Evolutionary conservation across 768 basidiomycete species (phyloP).

Genomic region (Naematelia encephala): DNA sequence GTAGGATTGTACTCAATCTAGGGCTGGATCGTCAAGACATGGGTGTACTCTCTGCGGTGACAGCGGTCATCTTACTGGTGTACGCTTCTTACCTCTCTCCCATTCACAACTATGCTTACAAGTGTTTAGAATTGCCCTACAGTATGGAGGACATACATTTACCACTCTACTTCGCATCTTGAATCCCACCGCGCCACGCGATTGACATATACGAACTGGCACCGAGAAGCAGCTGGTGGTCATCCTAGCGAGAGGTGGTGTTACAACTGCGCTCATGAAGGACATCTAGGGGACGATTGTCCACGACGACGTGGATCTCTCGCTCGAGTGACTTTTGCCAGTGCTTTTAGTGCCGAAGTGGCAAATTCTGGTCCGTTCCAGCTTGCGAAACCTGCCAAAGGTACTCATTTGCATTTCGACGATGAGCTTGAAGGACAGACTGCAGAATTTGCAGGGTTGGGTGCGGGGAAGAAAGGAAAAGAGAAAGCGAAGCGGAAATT

Average conservation of each 20-base stretch:
- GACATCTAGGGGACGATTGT: conserved; percentile 46
- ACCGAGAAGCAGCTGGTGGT: conserved; percentile 37
- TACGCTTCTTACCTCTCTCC: conserved; percentile 11
- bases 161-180: conserved; percentile 15
- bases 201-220: conserved; percentile 24
- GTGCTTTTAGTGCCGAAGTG: conserved; percentile 35
- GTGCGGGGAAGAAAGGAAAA: conserved; percentile 28
- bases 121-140: conserved; percentile 31
- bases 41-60: conserved; percentile 40
- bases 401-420: conserved; percentile 24
- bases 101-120: not conserved
- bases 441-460: conserved; percentile 20
- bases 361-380: conserved; percentile 26
- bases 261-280: conserved; percentile 43
- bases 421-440: conserved; percentile 23
- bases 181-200: conserved; percentile 15
- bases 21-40: conserved; percentile 17
- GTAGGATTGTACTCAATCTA: conserved; percentile 34
- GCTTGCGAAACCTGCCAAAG: conserved; percentile 1
- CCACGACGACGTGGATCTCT: conserved; percentile 27
- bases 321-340: conserved; percentile 23
- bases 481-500: conserved; percentile 25
- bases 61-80: conserved; percentile 36
- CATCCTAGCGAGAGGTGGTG: conserved; percentile 32
- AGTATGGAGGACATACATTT: conserved; percentile 40